A percentile compares a stretch with the other conserved stretches of the same genome.
phyloP scores from a whole-genome alignment of 2,329 filamentous ascomycete species.

The Hypoxylon sp. region DNA sequence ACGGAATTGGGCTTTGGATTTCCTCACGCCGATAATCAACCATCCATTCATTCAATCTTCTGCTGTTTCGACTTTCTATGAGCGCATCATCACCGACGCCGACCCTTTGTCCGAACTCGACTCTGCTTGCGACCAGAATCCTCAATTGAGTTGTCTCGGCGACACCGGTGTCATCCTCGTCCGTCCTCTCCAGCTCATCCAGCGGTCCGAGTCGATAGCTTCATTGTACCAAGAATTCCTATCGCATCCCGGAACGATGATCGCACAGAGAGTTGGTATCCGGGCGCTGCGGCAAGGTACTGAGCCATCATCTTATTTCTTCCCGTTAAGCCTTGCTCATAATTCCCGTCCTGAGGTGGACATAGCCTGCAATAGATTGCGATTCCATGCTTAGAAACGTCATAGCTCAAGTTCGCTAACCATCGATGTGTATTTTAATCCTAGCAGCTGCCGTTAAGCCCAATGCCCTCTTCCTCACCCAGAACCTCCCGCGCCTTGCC shows the following conservation, averaged over 20 bases:
- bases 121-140: slow-evolving; percentile 3
- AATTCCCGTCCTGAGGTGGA: background rate
- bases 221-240: slow-evolving; percentile 5
- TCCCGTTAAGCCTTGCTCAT: background rate
- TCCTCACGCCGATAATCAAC: slow-evolving; percentile 27
- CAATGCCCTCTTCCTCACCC: slow-evolving; percentile 64
- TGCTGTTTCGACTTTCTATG: slow-evolving; percentile 41
- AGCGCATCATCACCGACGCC: slow-evolving; percentile 45
- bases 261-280: slow-evolving; percentile 70
- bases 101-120: slow-evolving; percentile 11
- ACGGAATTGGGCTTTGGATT: slow-evolving; percentile 28
- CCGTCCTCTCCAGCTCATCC: background rate
- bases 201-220: slow-evolving; percentile 13
- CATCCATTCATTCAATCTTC: slow-evolving; percentile 33
- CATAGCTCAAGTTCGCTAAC: slow-evolving; percentile 25
- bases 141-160: slow-evolving; percentile 6
- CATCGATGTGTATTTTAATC: slow-evolving; percentile 22
- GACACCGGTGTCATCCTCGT: background rate
- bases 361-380: slow-evolving; percentile 12
- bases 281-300: slow-evolving; percentile 72
- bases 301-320: slow-evolving; percentile 16
- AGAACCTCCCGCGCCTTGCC: slow-evolving; percentile 64
- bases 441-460: slow-evolving; percentile 59
- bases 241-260: slow-evolving; percentile 59
- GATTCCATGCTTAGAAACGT: slow-evolving; percentile 14